These are phyloP conservation scores for Stygiomarasmius scandens DNA, from an alignment of 1,284 basidiomycete species.

Conservation along the genomic window DNA sequence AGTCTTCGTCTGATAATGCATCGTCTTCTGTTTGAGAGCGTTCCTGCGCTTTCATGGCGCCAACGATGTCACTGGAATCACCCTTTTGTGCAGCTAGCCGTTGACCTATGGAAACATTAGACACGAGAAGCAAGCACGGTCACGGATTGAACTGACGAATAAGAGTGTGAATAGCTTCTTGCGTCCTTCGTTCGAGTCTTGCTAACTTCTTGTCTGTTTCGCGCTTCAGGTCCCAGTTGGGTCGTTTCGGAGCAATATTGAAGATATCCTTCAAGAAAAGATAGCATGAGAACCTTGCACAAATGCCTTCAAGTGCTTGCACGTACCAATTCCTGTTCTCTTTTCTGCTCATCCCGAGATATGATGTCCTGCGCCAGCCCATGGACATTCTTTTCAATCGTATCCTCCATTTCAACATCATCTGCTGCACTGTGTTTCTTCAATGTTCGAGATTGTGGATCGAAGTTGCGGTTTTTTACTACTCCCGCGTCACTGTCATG, in stretches of 20 bases:
- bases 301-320: conserved; percentile 2
- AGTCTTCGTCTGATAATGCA: conserved; percentile 50
- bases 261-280: conserved; percentile 78
- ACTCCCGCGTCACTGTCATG: conserved; percentile 39
- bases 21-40: conserved; percentile 51
- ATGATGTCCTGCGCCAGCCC: conserved; percentile 87
- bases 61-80: conserved; percentile 72
- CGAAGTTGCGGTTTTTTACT: conserved; percentile 83
- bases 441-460: conserved; percentile 79
- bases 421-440: conserved; percentile 61
- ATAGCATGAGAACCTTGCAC: conserved; percentile 2
- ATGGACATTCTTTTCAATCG: conserved; percentile 84
- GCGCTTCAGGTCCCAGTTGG: conserved; percentile 97
- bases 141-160: conserved; percentile 71
- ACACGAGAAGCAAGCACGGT: conserved; percentile 21
- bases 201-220: conserved; percentile 90
- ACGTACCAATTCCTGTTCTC: conserved; percentile 86
- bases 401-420: conserved; percentile 72
- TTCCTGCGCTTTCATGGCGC: conserved; percentile 78
- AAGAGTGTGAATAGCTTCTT: conserved; percentile 89
- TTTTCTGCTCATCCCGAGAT: conserved; percentile 80
- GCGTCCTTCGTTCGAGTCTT: conserved; percentile 88
- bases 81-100: conserved; percentile 77
- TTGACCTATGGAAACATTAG: conserved; percentile 54
- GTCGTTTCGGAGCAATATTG: conserved; percentile 95